Conservation (phyloP, 768 basidiomycete genomes). For the Suillus americanus region DNA sequence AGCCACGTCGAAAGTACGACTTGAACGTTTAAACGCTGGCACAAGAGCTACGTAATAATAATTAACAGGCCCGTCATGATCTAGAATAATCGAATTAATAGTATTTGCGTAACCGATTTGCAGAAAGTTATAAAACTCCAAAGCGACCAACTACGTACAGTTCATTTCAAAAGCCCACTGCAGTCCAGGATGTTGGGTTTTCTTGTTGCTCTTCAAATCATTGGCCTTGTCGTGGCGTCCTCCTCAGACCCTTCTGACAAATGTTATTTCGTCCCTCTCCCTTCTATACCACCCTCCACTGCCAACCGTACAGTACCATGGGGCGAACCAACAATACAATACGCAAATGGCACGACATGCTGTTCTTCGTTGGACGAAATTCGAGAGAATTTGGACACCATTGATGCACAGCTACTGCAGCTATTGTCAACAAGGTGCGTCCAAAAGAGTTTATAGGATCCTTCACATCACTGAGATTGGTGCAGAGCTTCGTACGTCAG, state of each 20-base stretch:
- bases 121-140: background rate
- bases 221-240: background rate
- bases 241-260: slow-evolving; percentile 5
- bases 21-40: too few relatives aligned
- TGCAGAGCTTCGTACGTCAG: slow-evolving; percentile 21
- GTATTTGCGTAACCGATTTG: background rate
- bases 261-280: slow-evolving; percentile 19
- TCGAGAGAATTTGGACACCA: slow-evolving; percentile 13
- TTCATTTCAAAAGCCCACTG: background rate
- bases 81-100: too few relatives aligned
- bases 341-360: slow-evolving; percentile 22
- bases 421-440: slow-evolving; percentile 21
- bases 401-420: slow-evolving; percentile 20
- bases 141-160: background rate
- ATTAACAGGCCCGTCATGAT: too few relatives aligned
- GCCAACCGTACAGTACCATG: slow-evolving; percentile 21
- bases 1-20: too few relatives aligned
- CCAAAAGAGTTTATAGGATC: background rate
- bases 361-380: slow-evolving; percentile 25
- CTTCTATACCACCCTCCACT: slow-evolving; percentile 14
- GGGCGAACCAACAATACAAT: slow-evolving; percentile 21
- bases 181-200: background rate
- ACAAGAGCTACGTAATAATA: too few relatives aligned
- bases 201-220: background rate
- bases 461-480: background rate